Percentiles rank a stretch among this genome's conserved stretches.
These are phyloP conservation scores for Jasminum sambac DNA, from an alignment of 257 asterid genomes.

Conservation along the genomic window DNA sequence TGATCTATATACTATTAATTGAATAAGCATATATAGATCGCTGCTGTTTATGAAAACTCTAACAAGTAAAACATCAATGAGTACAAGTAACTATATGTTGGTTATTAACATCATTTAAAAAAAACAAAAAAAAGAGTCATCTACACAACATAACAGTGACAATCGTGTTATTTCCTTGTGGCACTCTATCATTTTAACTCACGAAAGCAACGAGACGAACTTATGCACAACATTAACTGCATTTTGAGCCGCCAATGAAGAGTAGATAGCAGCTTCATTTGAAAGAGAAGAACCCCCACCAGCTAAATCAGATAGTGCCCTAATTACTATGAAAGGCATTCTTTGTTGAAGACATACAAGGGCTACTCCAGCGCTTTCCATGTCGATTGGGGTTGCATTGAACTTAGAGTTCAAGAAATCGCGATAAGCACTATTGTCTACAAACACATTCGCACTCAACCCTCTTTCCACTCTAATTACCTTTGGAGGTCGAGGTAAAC, in stretches of 20 bases:
- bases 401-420: constrained; percentile 27
- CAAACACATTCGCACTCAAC: constrained; percentile 23
- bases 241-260: constrained; percentile 31
- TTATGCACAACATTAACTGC: constrained; percentile 15
- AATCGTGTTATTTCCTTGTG: too few relatives aligned
- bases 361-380: constrained; percentile 39
- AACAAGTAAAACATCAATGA: too few relatives aligned
- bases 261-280: constrained; percentile 27
- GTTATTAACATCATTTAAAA: too few relatives aligned
- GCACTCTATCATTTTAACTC: background rate
- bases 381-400: constrained; percentile 33
- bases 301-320: constrained; percentile 33
- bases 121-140: too few relatives aligned
- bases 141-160: too few relatives aligned
- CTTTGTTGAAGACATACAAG: constrained; percentile 29
- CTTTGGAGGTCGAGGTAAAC: constrained; percentile 23
- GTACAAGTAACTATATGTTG: too few relatives aligned
- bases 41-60: too few relatives aligned
- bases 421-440: constrained; percentile 31
- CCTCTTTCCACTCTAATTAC: constrained; percentile 30
- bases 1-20: too few relatives aligned
- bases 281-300: constrained; percentile 29
- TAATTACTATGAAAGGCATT: constrained; percentile 23
- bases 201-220: constrained; percentile 18
- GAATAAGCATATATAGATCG: too few relatives aligned